Evolutionary conservation across 352 stramenopile genomes (phyloP), one percentile per base, ranked within the genome.

Genomic region (Pilasporangium apinafurcum): DNA sequence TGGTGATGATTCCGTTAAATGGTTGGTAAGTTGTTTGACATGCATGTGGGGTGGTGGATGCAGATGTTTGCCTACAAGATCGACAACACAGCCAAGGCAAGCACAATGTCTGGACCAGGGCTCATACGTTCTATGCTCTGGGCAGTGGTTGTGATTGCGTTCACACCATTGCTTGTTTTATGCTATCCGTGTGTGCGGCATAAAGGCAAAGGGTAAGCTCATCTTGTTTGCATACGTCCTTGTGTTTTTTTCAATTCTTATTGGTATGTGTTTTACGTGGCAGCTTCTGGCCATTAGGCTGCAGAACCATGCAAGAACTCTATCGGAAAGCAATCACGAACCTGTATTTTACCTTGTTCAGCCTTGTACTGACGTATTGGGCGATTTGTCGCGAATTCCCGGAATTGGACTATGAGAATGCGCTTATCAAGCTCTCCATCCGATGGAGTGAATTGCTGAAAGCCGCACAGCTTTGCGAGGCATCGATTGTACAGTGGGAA

Each of bases 211-310:
- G 65, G 67, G 74, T 91, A 47, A 43, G 67, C 62, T 28, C 12
- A 16, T 47, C 18, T 3, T 17, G 5, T 18, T 3, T 37, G 8
- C 24, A 31, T 34, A 17, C 24, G 39, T 10, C n/a, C 16, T 10
- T 22, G 48, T 39, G 39, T 9, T 39, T 25, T 1, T 8, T 31
- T 28, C 39, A 24, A 31, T 41, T 18, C 34, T 44, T 32, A 20
- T 14, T 57, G 22, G 38, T 36, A 10, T 39, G 27, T 10, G n/a
- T 50, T 29, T 5, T 26, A 43, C 33, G 22, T 18, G 10, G 7
- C 35, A 90, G 78, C 12, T 76, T 77, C 39, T 92, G 80, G 77
- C 80, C 80, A 32, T 61, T 92, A 25, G 63, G 56, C 7, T 87
- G 77, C 48, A 36, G 51, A 35, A 87, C 75, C 13, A 37, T 87